Percentiles rank a stretch among this genome's conserved stretches.
Conservation (phyloP, 129 eudicot species). For the Escallonia rubra region DNA sequence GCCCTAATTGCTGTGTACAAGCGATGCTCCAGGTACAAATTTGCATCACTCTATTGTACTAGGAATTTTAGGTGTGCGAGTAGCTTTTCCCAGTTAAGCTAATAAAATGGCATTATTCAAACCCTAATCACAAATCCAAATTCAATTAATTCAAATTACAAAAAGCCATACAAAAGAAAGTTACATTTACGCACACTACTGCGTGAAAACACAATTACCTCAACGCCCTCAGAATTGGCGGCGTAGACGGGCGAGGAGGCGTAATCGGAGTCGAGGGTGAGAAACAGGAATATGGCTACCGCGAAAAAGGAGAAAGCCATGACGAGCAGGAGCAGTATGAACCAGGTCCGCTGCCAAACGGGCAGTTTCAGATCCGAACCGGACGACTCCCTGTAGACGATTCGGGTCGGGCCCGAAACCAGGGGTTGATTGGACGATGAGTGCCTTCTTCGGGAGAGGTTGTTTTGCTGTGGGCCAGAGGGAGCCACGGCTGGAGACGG, state of each 20-base stretch:
- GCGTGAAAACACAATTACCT: constrained; percentile 35
- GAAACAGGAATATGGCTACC: constrained; percentile 62
- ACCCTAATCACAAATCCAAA: background rate
- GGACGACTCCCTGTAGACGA: constrained; percentile 52
- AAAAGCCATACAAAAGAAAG: background rate
- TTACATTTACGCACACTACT: background rate
- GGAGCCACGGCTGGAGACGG: constrained; percentile 86
- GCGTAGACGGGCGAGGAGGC: constrained; percentile 51
- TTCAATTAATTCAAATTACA: background rate
- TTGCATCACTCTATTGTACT: too few species aligned
- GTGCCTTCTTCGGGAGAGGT: constrained; percentile 52
- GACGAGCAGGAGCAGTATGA: constrained; percentile 48
- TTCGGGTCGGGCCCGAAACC: constrained; percentile 44
- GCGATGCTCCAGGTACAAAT: too few species aligned
- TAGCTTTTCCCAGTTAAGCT: background rate
- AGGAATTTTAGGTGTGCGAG: too few species aligned
- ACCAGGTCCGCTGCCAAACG: constrained; percentile 88
- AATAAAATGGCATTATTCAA: background rate
- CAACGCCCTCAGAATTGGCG: constrained; percentile 72
- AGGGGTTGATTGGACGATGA: constrained; percentile 18
- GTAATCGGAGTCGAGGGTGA: constrained; percentile 65
- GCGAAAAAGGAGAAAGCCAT: constrained; percentile 80
- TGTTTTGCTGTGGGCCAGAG: constrained; percentile 49
- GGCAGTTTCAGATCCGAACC: constrained; percentile 52
- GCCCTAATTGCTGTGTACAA: too few species aligned